Base-by-base conservation (phyloP, 139 green algal genomes). In the Micractinium sp. region DNA sequence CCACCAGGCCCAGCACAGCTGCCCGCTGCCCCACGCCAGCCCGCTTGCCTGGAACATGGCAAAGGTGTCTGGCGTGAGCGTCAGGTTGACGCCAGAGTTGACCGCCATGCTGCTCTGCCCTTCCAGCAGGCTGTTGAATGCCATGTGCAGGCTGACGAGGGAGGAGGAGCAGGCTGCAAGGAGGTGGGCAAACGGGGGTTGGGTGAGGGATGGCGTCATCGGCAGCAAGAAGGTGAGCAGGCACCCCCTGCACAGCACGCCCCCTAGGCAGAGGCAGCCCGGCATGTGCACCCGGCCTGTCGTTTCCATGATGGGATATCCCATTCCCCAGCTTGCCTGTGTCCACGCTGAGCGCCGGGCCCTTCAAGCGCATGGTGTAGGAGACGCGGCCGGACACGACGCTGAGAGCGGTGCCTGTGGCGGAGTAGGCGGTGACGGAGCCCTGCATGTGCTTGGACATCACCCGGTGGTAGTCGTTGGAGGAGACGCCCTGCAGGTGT, bases 81-180 rank as follows among this genome's bases (percentile, higher is more conserved):
- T 90, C 53, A 98, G 89, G 90, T 98, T 98, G 12, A 97, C 94
- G 22, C 97, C 97, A 56, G 94, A 73, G 25, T 96, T 95, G 16
- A 93, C 86, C 39, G 91, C 91, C 56, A 91, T 56, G 36, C 47
- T 88, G 41, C 82, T 71, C 60, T 93, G 90, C n/a, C 47, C 33
- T 0, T 47, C 47, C 23, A 91, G 80, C 36, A 93, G 53, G 69
- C 53, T 85, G 81, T 81, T 91, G 82, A 85, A 93, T 85, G 92
- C 95, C 88, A 97, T 91, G 90, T 98, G 95, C 9, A 94, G 87
- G 16, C 93, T 91, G 33, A 97, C 94, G 82, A 97, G 91, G 16
- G 94, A 96, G 27, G 94, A 97, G 2, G 94, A 96, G 92, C 95
- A 97, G 35, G 95, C 96, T 84, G 78, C 78, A 84, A n/a, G 33